These are phyloP conservation scores for Deinandra increscens DNA, from an alignment of 129 eudicot genomes.

Conservation along the genomic window DNA sequence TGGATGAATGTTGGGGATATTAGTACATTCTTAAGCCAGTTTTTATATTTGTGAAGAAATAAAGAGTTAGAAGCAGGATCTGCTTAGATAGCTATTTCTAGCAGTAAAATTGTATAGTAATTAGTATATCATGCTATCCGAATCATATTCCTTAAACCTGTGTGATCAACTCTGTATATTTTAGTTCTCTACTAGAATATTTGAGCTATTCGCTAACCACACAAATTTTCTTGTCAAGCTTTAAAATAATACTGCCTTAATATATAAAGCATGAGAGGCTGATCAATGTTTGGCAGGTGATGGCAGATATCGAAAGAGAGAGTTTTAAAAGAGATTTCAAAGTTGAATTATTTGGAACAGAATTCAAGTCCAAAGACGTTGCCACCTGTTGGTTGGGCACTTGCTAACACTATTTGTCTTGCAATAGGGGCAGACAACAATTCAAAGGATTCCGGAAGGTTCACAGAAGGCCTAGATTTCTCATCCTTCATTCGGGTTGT, in stretches of 20 bases:
- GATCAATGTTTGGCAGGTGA: constrained; percentile 95
- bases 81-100: background rate
- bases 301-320: constrained; percentile 81
- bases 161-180: background rate
- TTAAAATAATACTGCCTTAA: background rate
- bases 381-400: constrained; percentile 83
- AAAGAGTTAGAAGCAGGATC: background rate
- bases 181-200: background rate
- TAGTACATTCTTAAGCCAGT: background rate
- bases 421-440: constrained; percentile 50
- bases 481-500: constrained; percentile 55
- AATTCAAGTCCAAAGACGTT: constrained; percentile 40
- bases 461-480: constrained; percentile 56
- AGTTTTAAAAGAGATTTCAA: constrained; percentile 58
- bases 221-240: constrained; percentile 3
- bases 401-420: constrained; percentile 65
- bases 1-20: background rate
- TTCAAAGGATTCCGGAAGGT: constrained; percentile 46
- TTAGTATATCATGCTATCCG: background rate
- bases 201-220: background rate
- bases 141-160: too few relatives aligned
- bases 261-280: constrained; percentile 43
- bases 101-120: background rate
- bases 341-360: constrained; percentile 45
- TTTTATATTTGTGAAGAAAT: background rate